These are phyloP conservation scores for Mycena sp. DNA, from an alignment of 1,284 basidiomycete genomes.

Conservation along the genomic window DNA sequence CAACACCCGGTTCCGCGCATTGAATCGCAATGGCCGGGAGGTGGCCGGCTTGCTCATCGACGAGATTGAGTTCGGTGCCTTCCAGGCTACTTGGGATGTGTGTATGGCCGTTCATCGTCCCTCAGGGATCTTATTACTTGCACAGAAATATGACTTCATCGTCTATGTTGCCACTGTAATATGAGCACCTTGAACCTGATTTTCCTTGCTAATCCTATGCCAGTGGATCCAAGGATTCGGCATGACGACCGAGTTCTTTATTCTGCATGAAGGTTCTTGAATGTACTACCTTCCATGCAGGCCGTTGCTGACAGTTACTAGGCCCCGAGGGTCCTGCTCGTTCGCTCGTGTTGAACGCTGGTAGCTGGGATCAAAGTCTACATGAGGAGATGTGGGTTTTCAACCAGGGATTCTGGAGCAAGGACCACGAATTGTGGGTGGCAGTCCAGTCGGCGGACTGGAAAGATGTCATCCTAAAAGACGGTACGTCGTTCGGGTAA, in stretches of 20 bases:
- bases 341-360: constrained; percentile 63
- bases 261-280: constrained; percentile 63
- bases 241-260: constrained; percentile 50
- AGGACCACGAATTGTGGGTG: constrained; percentile 69
- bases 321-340: constrained; percentile 63
- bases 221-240: constrained; percentile 58
- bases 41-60: constrained; percentile 64
- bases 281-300: background rate
- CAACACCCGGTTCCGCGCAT: constrained; percentile 57
- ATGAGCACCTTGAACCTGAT: background rate
- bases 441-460: constrained; percentile 79
- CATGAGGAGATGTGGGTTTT: constrained; percentile 82
- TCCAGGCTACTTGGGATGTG: constrained; percentile 69
- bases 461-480: constrained; percentile 80
- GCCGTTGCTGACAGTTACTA: too few species aligned
- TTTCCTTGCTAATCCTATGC: background rate
- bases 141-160: constrained; percentile 56
- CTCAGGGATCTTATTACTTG: background rate
- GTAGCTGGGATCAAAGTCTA: constrained; percentile 59
- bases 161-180: constrained; percentile 56
- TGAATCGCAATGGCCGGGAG: constrained; percentile 52
- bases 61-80: constrained; percentile 61
- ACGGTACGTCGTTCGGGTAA: constrained; percentile 32
- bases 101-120: constrained; percentile 29
- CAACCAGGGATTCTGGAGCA: constrained; percentile 74